Conservation (phyloP, 768 basidiomycete genomes). For the Lentinula aciculospora region DNA sequence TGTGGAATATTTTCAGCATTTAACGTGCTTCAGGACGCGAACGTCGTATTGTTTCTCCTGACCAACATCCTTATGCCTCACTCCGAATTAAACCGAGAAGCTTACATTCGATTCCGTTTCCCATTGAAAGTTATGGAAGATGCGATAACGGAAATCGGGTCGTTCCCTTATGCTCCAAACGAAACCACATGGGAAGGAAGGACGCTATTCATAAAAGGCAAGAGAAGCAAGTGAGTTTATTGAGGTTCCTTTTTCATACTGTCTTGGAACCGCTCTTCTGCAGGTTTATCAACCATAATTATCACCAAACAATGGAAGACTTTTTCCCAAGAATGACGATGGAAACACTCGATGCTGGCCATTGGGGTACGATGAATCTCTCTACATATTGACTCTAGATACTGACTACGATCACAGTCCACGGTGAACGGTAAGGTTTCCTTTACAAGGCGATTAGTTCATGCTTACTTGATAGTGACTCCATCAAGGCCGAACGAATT, state of each 20-base stretch:
- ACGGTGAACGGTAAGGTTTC: background rate
- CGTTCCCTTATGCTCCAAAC: slow-evolving; percentile 67
- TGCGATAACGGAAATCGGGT: slow-evolving; percentile 63
- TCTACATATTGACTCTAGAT: background rate
- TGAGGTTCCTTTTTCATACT: background rate
- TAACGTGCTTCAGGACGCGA: slow-evolving; percentile 50
- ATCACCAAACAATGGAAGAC: slow-evolving; percentile 49
- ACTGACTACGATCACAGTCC: slow-evolving; percentile 17
- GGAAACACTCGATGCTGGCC: slow-evolving; percentile 65
- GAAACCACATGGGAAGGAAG: slow-evolving; percentile 50
- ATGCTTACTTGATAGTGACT: background rate
- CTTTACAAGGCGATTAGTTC: background rate
- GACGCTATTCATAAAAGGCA: slow-evolving; percentile 74
- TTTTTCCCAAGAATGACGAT: slow-evolving; percentile 74
- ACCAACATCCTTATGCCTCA: slow-evolving; percentile 63
- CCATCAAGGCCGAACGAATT: slow-evolving; percentile 43
- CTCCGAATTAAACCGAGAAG: slow-evolving; percentile 13
- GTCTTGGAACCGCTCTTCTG: background rate
- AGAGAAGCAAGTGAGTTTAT: slow-evolving; percentile 58
- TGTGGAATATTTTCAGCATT: background rate
- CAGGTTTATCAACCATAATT: slow-evolving; percentile 73
- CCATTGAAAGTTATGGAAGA: slow-evolving; percentile 63
- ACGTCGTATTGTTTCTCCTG: slow-evolving; percentile 76
- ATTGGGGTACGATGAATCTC: slow-evolving; percentile 66
- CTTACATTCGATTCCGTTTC: slow-evolving; percentile 59